Percentiles rank a stretch among this genome's conserved stretches.
These are phyloP conservation scores for Macadamia integrifolia DNA, from an alignment of 164 flowering plant species.

Conservation along the genomic window DNA sequence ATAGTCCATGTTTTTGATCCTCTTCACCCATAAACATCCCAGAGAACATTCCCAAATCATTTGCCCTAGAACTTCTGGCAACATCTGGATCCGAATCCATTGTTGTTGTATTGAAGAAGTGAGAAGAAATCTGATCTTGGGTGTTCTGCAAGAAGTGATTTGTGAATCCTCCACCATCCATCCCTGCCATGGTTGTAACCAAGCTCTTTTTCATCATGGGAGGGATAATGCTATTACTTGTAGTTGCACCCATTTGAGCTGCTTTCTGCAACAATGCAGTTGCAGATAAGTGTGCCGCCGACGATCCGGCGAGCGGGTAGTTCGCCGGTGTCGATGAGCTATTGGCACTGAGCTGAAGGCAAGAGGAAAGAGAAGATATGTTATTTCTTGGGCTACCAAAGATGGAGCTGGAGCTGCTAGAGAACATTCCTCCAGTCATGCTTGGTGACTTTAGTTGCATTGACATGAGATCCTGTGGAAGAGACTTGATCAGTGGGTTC, in stretches of 20 bases:
- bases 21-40: conserved; percentile 7
- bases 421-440: conserved; percentile 47
- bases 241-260: conserved; percentile 59
- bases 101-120: conserved; percentile 17
- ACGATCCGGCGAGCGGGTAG: too few relatives aligned
- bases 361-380: conserved; percentile 38
- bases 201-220: conserved; percentile 26
- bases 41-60: conserved; percentile 27
- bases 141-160: conserved; percentile 22
- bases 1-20: conserved; percentile 18
- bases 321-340: too few relatives aligned
- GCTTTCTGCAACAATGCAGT: conserved; percentile 58
- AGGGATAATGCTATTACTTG: conserved; percentile 19
- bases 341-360: conserved; percentile 56
- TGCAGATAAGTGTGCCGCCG: conserved; percentile 38
- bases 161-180: conserved; percentile 17
- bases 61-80: conserved; percentile 11
- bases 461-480: conserved; percentile 51
- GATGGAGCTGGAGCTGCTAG: conserved; percentile 40
- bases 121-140: conserved; percentile 16
- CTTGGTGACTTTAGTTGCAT: conserved; percentile 47
- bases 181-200: too few relatives aligned
- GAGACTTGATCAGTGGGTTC: conserved; percentile 40
- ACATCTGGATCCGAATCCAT: too few relatives aligned
- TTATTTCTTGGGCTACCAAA: conserved; percentile 38